Evolutionary conservation across 2,329 filamentous ascomycete genomes (phyloP).

Genomic region (Ceratocystiopsis brevicomis): DNA sequence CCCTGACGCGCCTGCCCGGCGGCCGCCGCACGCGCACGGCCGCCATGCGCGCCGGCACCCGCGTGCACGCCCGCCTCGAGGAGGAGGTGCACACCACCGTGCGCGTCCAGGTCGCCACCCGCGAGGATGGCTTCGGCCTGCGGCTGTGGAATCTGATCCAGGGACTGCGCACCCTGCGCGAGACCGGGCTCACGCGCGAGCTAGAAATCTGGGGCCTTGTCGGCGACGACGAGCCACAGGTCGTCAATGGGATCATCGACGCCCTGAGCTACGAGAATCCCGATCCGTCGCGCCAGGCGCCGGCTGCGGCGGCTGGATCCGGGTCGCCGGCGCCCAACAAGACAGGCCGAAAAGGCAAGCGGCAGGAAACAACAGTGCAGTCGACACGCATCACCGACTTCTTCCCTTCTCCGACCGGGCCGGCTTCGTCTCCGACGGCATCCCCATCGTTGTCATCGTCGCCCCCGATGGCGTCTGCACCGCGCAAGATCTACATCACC

Average conservation of each 20-base stretch:
- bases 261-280: conserved; percentile 63
- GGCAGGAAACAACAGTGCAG: conserved; percentile 11
- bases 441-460: background rate
- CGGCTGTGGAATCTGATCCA: conserved; percentile 83
- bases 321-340: too few species aligned
- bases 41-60: conserved; percentile 69
- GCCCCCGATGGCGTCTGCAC: background rate
- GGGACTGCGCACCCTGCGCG: conserved; percentile 53
- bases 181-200: conserved; percentile 55
- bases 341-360: conserved; percentile 1
- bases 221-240: conserved; percentile 21
- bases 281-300: conserved; percentile 44
- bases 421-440: background rate
- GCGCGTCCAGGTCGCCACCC: conserved; percentile 48
- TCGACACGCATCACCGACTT: conserved; percentile 9
- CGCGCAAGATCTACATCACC: conserved; percentile 44
- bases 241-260: conserved; percentile 83
- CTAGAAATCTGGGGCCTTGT: conserved; percentile 72
- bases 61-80: conserved; percentile 67
- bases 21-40: conserved; percentile 57
- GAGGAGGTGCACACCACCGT: conserved; percentile 69
- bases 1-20: conserved; percentile 48
- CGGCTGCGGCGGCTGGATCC: conserved; percentile 14
- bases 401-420: conserved; percentile 2
- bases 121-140: conserved; percentile 68